Conservation (phyloP, 2,329 filamentous ascomycete species). For the Neurospora crassa region DNA sequence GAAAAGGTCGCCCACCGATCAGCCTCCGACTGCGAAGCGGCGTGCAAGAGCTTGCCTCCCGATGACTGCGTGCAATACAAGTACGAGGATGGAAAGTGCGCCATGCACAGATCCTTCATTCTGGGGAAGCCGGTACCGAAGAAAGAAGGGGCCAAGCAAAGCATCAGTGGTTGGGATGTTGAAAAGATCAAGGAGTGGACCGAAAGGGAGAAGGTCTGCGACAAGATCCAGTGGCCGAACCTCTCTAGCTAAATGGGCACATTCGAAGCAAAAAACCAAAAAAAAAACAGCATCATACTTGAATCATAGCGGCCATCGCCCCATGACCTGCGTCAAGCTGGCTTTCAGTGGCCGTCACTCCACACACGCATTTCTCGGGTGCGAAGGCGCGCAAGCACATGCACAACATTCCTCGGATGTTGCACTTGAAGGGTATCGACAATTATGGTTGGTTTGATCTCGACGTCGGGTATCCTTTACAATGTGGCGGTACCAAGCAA, state of each 20-base stretch:
- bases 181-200: slow-evolving; percentile 32
- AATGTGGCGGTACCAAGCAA: too few relatives aligned
- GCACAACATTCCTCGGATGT: not conserved
- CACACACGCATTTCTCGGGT: not conserved
- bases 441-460: not conserved
- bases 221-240: slow-evolving; percentile 23
- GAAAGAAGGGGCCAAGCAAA: slow-evolving; percentile 21
- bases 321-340: not conserved
- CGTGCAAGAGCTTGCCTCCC: slow-evolving; percentile 29
- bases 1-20: slow-evolving; percentile 33
- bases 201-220: slow-evolving; percentile 27
- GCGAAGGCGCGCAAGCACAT: not conserved
- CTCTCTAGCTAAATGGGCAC: not conserved
- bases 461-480: not conserved
- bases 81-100: slow-evolving; percentile 30
- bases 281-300: not conserved
- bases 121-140: slow-evolving; percentile 29
- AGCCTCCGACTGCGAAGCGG: slow-evolving; percentile 32
- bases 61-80: slow-evolving; percentile 32
- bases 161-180: slow-evolving; percentile 32
- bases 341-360: not conserved
- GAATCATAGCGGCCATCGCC: not conserved
- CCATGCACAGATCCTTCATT: slow-evolving; percentile 25
- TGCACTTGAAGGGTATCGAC: not conserved
- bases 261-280: not conserved